Percentiles rank a stretch among this genome's conserved stretches.
Conservation (phyloP, 1,284 basidiomycete species). For the Ceratobasidium sp. region DNA sequence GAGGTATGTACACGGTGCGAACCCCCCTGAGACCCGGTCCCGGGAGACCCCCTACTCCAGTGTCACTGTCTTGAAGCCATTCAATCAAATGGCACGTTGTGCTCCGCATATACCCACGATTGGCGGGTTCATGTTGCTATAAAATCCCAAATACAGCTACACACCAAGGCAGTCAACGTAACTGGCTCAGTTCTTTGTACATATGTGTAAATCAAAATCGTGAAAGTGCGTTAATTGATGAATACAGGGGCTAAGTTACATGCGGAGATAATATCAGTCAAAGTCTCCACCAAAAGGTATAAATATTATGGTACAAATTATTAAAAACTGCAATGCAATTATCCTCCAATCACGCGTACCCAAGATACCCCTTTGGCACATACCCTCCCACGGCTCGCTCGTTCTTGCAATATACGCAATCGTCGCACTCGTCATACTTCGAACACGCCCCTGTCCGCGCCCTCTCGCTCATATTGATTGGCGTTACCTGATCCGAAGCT, state of each 20-base stretch:
- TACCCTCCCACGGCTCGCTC: slow-evolving; percentile 2
- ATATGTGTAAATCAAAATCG: no score
- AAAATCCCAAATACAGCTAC: no score
- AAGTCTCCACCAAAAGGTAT: not conserved
- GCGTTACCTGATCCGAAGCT: not conserved
- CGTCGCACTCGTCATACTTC: slow-evolving; percentile 1
- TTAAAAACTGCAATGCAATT: not conserved
- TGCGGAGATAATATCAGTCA: not conserved
- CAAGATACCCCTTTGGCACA: not conserved
- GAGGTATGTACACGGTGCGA: no score
- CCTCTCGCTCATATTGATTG: not conserved
- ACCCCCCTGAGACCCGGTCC: no score
- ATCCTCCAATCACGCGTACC: not conserved
- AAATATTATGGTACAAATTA: slow-evolving; percentile 2
- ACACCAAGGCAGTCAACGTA: no score
- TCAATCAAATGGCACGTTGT: no score
- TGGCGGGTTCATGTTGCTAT: no score
- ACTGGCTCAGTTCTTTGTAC: no score
- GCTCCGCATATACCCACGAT: no score
- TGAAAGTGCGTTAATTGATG: not conserved
- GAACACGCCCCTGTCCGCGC: not conserved
- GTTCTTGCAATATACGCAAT: slow-evolving; percentile 26
- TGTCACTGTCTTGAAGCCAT: no score
- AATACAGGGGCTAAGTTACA: not conserved
- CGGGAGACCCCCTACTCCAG: no score